Percentiles rank a stretch among this genome's conserved stretches.
phyloP scores from a whole-genome alignment of 495 filamentous ascomycete species.

The Cenococcum geophilum region DNA sequence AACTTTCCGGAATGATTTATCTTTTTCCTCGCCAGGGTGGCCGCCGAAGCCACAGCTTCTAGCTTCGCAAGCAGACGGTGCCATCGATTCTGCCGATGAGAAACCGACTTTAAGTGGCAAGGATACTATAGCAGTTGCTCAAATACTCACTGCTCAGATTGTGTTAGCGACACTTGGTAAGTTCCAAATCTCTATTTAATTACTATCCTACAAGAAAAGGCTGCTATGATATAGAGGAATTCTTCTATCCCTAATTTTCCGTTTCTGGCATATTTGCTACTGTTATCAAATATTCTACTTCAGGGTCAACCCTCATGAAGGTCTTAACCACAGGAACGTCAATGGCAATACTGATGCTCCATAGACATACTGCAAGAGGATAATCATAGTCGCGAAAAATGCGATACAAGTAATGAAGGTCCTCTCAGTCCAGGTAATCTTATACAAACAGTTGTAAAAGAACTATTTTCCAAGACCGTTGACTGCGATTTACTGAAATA shows the following conservation, averaged over 20 bases:
- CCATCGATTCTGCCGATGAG: slow-evolving; percentile 14
- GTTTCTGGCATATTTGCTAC: too few relatives aligned
- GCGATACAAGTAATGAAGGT: neutral
- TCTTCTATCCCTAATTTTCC: too few relatives aligned
- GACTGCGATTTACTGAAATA: slow-evolving; percentile 17
- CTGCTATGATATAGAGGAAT: neutral
- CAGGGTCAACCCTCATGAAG: too few relatives aligned
- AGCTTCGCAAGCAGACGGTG: slow-evolving; percentile 26
- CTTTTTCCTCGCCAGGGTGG: slow-evolving; percentile 41
- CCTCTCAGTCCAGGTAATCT: neutral
- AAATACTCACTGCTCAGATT: slow-evolving; percentile 57
- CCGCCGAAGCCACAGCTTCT: slow-evolving; percentile 46
- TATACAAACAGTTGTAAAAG: slow-evolving; percentile 10
- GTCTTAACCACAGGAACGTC: too few relatives aligned
- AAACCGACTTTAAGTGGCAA: slow-evolving; percentile 20
- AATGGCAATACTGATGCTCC: neutral
- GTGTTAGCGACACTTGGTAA: slow-evolving; percentile 32
- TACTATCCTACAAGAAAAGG: neutral
- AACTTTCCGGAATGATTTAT: slow-evolving; percentile 9
- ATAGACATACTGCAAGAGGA: slow-evolving; percentile 21
- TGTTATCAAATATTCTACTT: too few relatives aligned
- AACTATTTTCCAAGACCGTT: slow-evolving; percentile 20
- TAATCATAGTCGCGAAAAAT: too few relatives aligned
- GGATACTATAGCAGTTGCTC: slow-evolving; percentile 53
- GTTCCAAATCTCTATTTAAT: neutral